Evolutionary conservation across 139 green algal species (phyloP).

Genomic region (Picochlorum sp.): DNA sequence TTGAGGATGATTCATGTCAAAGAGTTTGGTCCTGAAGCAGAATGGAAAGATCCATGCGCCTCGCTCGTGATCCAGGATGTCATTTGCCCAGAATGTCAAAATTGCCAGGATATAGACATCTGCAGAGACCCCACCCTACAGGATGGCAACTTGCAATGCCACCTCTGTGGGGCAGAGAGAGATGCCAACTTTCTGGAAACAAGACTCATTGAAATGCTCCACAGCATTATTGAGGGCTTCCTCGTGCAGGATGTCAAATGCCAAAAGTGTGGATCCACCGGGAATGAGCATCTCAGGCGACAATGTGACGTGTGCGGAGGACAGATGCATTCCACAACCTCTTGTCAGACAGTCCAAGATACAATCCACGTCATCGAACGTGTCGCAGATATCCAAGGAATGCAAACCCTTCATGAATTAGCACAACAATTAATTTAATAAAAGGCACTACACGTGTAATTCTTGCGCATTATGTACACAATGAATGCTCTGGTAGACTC

Average conservation of each 20-base stretch:
- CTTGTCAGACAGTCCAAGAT: constrained; percentile 16
- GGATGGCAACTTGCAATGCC: constrained; percentile 34
- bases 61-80: constrained; percentile 78
- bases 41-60: constrained; percentile 71
- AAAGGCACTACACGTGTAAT: no score
- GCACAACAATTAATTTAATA: no score
- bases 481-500: background rate
- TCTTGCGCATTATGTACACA: no score
- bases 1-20: constrained; percentile 68
- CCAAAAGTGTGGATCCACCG: constrained; percentile 53
- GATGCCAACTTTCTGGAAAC: constrained; percentile 16
- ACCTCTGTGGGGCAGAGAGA: constrained; percentile 12
- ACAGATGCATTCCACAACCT: constrained; percentile 16
- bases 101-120: constrained; percentile 86
- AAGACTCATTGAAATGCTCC: constrained; percentile 10
- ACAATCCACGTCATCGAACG: constrained; percentile 50
- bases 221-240: constrained; percentile 33
- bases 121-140: constrained; percentile 63
- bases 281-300: constrained; percentile 35
- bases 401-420: constrained; percentile 47
- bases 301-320: constrained; percentile 58
- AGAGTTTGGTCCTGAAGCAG: constrained; percentile 69
- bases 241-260: constrained; percentile 85
- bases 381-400: constrained; percentile 51
- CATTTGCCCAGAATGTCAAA: constrained; percentile 82